Evolutionary conservation across 2,329 filamentous ascomycete genomes (phyloP).

Genomic region (Cladosporium sp.): DNA sequence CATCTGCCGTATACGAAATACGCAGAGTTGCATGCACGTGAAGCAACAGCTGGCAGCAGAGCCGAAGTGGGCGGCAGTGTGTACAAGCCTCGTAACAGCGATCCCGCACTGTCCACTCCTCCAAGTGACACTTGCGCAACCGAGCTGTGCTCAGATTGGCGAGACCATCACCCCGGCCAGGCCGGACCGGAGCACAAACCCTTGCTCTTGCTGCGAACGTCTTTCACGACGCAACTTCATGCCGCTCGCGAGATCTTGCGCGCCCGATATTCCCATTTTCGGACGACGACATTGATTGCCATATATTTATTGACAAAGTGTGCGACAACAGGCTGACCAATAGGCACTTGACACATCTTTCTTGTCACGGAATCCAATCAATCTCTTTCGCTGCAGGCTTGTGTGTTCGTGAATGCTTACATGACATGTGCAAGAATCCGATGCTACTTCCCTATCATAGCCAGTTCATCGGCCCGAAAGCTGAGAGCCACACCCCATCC

Average conservation of each 20-base stretch:
- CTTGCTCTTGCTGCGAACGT: background rate
- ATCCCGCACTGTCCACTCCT: background rate
- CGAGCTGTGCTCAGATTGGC: background rate
- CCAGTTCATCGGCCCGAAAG: too few species aligned
- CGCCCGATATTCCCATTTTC: background rate
- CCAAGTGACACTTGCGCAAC: background rate
- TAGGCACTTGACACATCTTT: background rate
- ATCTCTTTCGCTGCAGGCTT: too few species aligned
- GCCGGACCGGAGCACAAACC: background rate
- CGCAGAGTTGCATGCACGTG: background rate
- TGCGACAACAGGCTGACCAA: background rate
- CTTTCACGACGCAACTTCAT: background rate
- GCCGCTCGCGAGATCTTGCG: background rate
- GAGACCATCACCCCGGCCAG: background rate
- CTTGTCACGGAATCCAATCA: background rate
- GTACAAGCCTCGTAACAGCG: background rate
- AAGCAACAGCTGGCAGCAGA: background rate
- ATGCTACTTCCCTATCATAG: too few species aligned
- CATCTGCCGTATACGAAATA: background rate
- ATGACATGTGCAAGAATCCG: too few species aligned
- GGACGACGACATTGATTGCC: too few species aligned
- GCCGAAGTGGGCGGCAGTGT: background rate
- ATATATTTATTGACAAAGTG: too few species aligned
- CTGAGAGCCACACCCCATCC: too few species aligned
- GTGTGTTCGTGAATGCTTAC: too few species aligned